These are phyloP conservation scores for Luvunga scandens DNA, from an alignment of 345 rosid species.

Conservation along the genomic window DNA sequence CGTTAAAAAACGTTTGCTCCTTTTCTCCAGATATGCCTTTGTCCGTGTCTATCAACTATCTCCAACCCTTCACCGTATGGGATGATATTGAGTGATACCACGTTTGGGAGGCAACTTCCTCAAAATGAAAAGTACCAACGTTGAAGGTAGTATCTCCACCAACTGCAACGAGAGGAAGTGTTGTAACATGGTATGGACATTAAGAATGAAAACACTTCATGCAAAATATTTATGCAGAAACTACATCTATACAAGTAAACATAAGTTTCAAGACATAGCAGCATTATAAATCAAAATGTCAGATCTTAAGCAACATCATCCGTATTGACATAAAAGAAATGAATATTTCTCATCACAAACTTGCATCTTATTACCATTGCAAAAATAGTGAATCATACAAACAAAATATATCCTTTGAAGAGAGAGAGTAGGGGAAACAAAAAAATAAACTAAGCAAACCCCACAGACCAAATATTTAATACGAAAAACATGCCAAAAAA, in stretches of 20 bases:
- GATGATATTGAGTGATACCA: constrained; percentile 76
- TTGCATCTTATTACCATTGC: not conserved
- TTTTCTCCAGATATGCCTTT: not conserved
- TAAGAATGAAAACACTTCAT: not conserved
- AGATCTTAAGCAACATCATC: not conserved
- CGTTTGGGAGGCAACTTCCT: constrained; percentile 95
- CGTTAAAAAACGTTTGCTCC: not conserved
- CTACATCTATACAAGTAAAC: not conserved
- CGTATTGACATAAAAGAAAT: not conserved
- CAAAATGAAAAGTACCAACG: constrained; percentile 80
- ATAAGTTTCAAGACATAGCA: not conserved
- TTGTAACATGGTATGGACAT: not conserved
- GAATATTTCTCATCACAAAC: not conserved
- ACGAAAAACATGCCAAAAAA: not conserved
- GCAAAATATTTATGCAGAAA: not conserved
- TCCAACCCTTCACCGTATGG: constrained; percentile 51
- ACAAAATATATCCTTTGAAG: not conserved
- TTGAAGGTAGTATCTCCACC: constrained; percentile 87
- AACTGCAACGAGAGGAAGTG: constrained; percentile 45
- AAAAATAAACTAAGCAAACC: not conserved
- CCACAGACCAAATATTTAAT: not conserved
- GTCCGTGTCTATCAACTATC: not conserved
- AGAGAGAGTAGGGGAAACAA: not conserved
- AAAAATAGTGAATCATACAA: not conserved
- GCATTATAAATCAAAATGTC: not conserved